Evolutionary conservation across 1,284 basidiomycete genomes (phyloP), one percentile per base, ranked within the genome.

Genomic region (Pseudozyma tsukubaensis): DNA sequence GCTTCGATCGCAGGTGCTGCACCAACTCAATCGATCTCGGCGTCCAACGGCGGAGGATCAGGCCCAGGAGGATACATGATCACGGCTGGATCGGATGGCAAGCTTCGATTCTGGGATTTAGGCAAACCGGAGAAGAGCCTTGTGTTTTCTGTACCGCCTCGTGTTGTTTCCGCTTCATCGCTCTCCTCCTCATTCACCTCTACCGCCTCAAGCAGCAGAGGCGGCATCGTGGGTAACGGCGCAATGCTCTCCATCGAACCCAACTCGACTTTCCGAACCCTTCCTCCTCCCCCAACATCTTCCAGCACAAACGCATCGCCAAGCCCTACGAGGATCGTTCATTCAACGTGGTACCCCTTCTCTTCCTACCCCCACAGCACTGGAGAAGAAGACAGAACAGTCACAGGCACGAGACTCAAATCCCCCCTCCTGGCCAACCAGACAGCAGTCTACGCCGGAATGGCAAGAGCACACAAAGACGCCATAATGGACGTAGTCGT

Each of bases 61-160:
- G 70, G 76, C 9, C 77, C 79, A 73, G 87, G 50, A 21, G 94
- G 92, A 1, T 95, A 90, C 80, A 87, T 94, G 85, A 86, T 94
- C 40, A 92, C 88, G 43, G 93, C 90, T 0, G 94, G 92, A 0
- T 91, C 93, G 72, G 94, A 96, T 82, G 88, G 90, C 42, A 90
- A 89, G 77, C 87, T 96, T 48, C 88, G 92, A 10, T 87, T 93
- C 67, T 94, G 92, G 93, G 93, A 96, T 84, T 85, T 96, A 50
- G 84, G 79, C 6, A 66, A 87, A 71, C 84, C 90, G 24, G 92
- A 94, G 67, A 92, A 56, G 84, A 86, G 47, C 14, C 42, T 66
- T 0, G 67, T 64, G 2, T 61, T 80, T 7, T 73, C 76, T 12
- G 48, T 61, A 0, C 18, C 65, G 9, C 54, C 71, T 3, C 48